Base-by-base conservation (phyloP, 441 rosid species). In the Erysimum cheiri region DNA sequence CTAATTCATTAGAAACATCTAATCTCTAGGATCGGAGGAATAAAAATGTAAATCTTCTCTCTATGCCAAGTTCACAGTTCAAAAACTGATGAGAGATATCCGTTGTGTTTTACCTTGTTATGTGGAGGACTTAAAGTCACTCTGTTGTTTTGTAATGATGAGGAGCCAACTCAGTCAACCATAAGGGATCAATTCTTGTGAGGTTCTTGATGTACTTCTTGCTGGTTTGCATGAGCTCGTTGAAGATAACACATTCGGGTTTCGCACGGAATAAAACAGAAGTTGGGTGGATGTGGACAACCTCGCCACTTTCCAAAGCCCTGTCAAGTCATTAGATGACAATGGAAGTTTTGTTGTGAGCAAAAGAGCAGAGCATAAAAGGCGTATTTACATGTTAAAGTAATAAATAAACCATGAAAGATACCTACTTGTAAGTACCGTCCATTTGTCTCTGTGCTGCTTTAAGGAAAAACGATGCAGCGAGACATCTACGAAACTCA, bases 371-470 rank as follows among this genome's bases (percentile, higher is more conserved):
- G 19, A 70, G 41, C 24, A 49, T 10, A 57, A 3, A 44, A 56
- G 15, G 29, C 54, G 31, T 57, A 64, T 39, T 29, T 46, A 49
- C 53, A 57, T 15, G 53, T 39, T 3, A 6, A 4, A 15, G 43
- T 43, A 6, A 9, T 17, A 17, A 60, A 5, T 31, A 47, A 67
- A 67, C n/a, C 17, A 66, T 0, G 14, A 35, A 47, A 59, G 32
- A 26, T 17, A 76, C 50, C 4, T 70, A 93, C 98, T 96, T 90
- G 86, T 92, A 94, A 53, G 83, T 82, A 22, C 92, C 92, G 24
- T 88, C 96, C 11, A 96, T 87, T 77, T 94, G 98, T 82, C 84
- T 92, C 82, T 85, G 73, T 60, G 97, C 98, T 19, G 98, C 98
- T 77, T 88, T 90, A 58, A 91, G 91, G 83, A 94, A 94, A 82